Conservation (phyloP, 441 rosid genomes). For the Euphorbia celastroides region DNA sequence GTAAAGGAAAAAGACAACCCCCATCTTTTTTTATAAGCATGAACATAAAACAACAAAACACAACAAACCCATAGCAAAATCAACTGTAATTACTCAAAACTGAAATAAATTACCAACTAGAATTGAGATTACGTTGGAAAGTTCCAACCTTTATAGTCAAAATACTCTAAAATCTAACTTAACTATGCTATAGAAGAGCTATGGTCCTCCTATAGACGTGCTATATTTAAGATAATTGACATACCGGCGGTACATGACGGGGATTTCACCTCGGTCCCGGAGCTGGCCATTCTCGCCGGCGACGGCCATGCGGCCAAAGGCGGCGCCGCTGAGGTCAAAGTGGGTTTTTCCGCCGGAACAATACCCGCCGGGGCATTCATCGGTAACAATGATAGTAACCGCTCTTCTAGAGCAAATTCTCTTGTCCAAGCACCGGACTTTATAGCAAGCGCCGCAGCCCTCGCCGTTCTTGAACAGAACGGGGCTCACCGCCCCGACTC, state of each 20-base stretch:
- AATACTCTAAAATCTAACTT: neutral
- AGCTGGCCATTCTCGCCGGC: constrained; percentile 62
- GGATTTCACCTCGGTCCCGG: constrained; percentile 77
- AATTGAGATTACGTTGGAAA: neutral
- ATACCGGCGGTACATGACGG: constrained; percentile 70
- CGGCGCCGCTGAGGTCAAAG: constrained; percentile 93
- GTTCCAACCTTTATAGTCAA: neutral
- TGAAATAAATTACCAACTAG: too few species aligned
- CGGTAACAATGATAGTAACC: constrained; percentile 76
- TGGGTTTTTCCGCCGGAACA: constrained; percentile 61
- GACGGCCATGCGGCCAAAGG: constrained; percentile 82
- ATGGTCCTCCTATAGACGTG: too few species aligned
- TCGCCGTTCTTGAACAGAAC: constrained; percentile 74
- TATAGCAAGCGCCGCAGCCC: constrained; percentile 93
- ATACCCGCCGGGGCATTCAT: constrained; percentile 80
- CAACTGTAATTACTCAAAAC: too few species aligned
- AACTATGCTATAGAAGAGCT: too few species aligned
- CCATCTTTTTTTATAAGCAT: neutral
- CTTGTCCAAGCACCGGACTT: constrained; percentile 66
- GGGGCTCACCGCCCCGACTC: constrained; percentile 92
- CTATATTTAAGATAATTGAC: neutral
- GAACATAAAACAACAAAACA: neutral
- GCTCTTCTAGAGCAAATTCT: constrained; percentile 79
- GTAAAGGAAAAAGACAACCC: neutral
- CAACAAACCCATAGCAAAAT: too few species aligned